Evolutionary conservation across 805 yeast genomes (phyloP).

Genomic region (Saturnispora bothae): DNA sequence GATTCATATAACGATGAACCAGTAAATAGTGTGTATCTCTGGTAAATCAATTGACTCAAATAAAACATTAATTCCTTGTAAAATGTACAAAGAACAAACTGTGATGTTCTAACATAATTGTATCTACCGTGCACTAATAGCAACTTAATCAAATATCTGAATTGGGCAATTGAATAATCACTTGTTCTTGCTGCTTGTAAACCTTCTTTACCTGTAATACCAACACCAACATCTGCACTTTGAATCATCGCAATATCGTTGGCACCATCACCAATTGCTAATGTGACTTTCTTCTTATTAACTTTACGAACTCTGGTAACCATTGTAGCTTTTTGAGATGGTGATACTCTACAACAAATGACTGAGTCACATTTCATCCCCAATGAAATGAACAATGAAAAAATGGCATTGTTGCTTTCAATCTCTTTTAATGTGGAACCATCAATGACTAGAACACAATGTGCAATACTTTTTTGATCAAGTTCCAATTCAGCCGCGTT

Average conservation of each 20-base stretch:
- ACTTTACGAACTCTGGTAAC: slow-evolving; percentile 70
- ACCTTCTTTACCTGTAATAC: slow-evolving; percentile 96
- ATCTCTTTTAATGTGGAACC: slow-evolving; percentile 75
- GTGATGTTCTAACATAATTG: slow-evolving; percentile 84
- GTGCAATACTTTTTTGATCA: slow-evolving; percentile 70
- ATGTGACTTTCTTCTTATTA: slow-evolving; percentile 61
- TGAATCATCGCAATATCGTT: slow-evolving; percentile 99
- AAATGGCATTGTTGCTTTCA: slow-evolving; percentile 61
- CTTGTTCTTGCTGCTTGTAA: slow-evolving; percentile 92
- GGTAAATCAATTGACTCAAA: slow-evolving; percentile 79
- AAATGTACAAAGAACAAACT: slow-evolving; percentile 86
- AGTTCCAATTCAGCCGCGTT: slow-evolving; percentile 69
- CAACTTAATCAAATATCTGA: slow-evolving; percentile 71
- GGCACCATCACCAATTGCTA: slow-evolving; percentile 99
- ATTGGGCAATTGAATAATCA: slow-evolving; percentile 93
- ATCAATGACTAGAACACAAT: slow-evolving; percentile 88
- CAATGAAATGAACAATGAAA: slow-evolving; percentile 71
- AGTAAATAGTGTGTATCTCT: slow-evolving; percentile 76
- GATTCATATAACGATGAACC: slow-evolving; percentile 91
- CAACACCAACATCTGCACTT: slow-evolving; percentile 95
- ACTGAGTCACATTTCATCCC: slow-evolving; percentile 86
- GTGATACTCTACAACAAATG: slow-evolving; percentile 92
- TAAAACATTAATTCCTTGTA: slow-evolving; percentile 90
- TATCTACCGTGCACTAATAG: slow-evolving; percentile 92
- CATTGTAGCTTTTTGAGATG: slow-evolving; percentile 90